Evolutionary conservation across 2,329 filamentous ascomycete species (phyloP).

Genomic region (Xylariaceae sp.): DNA sequence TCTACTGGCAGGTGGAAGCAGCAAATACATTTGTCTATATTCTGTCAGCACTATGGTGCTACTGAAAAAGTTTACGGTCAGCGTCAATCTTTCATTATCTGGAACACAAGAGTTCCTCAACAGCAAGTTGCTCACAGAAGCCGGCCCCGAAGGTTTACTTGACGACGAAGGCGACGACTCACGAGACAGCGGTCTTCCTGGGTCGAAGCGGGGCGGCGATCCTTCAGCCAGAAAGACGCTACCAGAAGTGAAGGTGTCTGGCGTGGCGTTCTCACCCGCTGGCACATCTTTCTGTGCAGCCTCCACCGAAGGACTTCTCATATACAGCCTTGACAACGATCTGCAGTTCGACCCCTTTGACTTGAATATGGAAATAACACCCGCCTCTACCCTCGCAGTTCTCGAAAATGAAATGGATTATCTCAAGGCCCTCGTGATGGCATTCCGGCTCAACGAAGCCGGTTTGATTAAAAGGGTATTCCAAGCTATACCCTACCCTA

Average conservation of each 20-base stretch:
- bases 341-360: conserved; percentile 96
- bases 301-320: conserved; percentile 89
- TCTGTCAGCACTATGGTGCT: conserved; percentile 92
- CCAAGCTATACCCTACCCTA: conserved; percentile 76
- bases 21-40: conserved; percentile 98
- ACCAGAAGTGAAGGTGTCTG: conserved; percentile 84
- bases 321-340: conserved; percentile 87
- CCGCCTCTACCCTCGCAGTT: conserved; percentile 77
- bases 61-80: conserved; percentile 94
- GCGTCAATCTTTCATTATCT: conserved; percentile 91
- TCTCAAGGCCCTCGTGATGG: conserved; percentile 93
- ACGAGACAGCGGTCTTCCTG: conserved; percentile 80
- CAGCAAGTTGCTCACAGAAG: conserved; percentile 89
- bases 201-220: conserved; percentile 83
- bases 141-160: conserved; percentile 81
- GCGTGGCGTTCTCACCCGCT: conserved; percentile 86
- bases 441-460: conserved; percentile 91
- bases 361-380: conserved; percentile 91
- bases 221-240: conserved; percentile 77
- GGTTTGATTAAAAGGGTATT: conserved; percentile 85
- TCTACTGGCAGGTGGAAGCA: conserved; percentile 89
- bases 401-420: conserved; percentile 76
- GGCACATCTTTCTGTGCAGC: conserved; percentile 93
- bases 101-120: conserved; percentile 98
- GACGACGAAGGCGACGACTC: conserved; percentile 88